These are phyloP conservation scores for Planoprotostelium fungivorum DNA, from an alignment of 78 protist genomes.

Conservation along the genomic window DNA sequence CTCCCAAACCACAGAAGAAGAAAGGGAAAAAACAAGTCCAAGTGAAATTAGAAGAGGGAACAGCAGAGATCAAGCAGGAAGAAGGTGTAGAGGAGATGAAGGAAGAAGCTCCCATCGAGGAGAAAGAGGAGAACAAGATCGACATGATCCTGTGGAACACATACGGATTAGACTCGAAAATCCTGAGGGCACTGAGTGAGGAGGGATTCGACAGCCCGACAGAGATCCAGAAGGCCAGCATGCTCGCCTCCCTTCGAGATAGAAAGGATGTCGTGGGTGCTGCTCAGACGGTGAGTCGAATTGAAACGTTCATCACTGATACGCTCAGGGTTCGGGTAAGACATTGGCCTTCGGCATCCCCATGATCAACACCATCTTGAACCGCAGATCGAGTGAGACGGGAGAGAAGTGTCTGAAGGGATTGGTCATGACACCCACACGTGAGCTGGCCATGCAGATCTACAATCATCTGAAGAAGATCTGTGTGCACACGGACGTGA, in stretches of 20 bases:
- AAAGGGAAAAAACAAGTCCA: neutral
- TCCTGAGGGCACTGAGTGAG: slow-evolving; percentile 16
- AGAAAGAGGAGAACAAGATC: slow-evolving; percentile 8
- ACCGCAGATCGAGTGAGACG: slow-evolving; percentile 1
- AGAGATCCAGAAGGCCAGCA: slow-evolving; percentile 33
- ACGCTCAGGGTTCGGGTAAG: slow-evolving; percentile 78
- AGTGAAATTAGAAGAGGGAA: neutral
- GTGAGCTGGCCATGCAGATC: slow-evolving; percentile 62
- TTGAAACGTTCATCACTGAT: neutral
- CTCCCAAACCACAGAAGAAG: neutral
- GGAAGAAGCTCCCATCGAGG: neutral
- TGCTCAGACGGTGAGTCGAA: slow-evolving; percentile 41
- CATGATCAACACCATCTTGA: slow-evolving; percentile 47
- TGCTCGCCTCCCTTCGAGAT: slow-evolving; percentile 24
- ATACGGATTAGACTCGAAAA: slow-evolving; percentile 22
- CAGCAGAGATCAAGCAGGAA: neutral
- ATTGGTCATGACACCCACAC: slow-evolving; percentile 47
- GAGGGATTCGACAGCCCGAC: slow-evolving; percentile 55
- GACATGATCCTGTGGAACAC: slow-evolving; percentile 40
- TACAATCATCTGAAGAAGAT: slow-evolving; percentile 47
- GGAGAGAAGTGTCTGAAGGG: slow-evolving; percentile 18
- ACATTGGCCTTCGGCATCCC: slow-evolving; percentile 87
- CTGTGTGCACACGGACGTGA: slow-evolving; percentile 22
- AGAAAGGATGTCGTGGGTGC: slow-evolving; percentile 67
- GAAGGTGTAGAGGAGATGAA: neutral